Evolutionary conservation across 129 eudicot genomes (phyloP).

Genomic region (Erigeron canadensis): DNA sequence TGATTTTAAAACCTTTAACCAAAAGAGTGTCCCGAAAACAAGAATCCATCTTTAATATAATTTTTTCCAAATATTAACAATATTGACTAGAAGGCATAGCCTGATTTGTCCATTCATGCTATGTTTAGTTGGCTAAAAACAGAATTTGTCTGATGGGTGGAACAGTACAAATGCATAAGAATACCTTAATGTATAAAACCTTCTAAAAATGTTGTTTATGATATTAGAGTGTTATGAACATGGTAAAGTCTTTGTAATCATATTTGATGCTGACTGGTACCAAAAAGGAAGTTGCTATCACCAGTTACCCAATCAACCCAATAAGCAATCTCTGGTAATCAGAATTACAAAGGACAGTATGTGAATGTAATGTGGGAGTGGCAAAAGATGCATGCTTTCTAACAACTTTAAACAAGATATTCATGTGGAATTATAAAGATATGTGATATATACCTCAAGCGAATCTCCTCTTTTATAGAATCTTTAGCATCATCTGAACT

Average conservation of each 20-base stretch:
- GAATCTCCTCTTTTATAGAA: conserved; percentile 77
- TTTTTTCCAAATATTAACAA: not conserved
- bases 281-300: not conserved
- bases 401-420: not conserved
- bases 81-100: not conserved
- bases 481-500: conserved; percentile 84
- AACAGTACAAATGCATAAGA: not conserved
- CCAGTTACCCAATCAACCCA: not conserved
- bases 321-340: not conserved
- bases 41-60: conserved; percentile 17
- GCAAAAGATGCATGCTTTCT: not conserved
- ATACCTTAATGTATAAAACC: not conserved
- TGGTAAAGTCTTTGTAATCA: not conserved
- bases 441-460: conserved; percentile 58
- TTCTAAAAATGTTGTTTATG: not conserved
- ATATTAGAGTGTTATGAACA: not conserved
- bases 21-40: conserved; percentile 1
- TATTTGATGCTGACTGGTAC: not conserved
- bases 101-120: not conserved
- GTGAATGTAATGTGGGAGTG: not conserved
- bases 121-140: not conserved
- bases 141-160: not conserved
- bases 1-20: conserved; percentile 29
- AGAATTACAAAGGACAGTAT: not conserved
- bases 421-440: not conserved